These are phyloP conservation scores for Psilocybe cubensis DNA, from an alignment of 768 basidiomycete species.

Conservation along the genomic window DNA sequence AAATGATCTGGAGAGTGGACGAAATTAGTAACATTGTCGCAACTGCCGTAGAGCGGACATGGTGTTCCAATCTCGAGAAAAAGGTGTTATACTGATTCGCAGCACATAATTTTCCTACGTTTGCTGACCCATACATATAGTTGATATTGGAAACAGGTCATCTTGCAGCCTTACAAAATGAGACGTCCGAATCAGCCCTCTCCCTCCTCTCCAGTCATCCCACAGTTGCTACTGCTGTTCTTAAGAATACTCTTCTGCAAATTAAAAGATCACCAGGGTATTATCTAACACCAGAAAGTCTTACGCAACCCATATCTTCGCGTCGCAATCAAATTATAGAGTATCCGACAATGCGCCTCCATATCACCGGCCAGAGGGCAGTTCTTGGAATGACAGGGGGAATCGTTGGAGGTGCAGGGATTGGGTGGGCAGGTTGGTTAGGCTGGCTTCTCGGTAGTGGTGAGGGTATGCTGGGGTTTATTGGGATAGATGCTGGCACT, in stretches of 20 bases:
- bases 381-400: slow-evolving; percentile 55
- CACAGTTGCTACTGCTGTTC: slow-evolving; percentile 51
- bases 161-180: slow-evolving; percentile 49
- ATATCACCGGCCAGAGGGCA: slow-evolving; percentile 63
- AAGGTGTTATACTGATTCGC: slow-evolving; percentile 36
- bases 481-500: slow-evolving; percentile 57
- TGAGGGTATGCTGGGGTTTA: slow-evolving; percentile 37
- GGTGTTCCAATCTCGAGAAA: slow-evolving; percentile 53
- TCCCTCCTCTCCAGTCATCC: slow-evolving; percentile 42
- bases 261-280: slow-evolving; percentile 48
- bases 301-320: slow-evolving; percentile 52
- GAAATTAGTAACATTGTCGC: slow-evolving; percentile 44
- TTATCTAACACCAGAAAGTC: slow-evolving; percentile 43
- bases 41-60: slow-evolving; percentile 39
- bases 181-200: slow-evolving; percentile 44
- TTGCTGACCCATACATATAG: slow-evolving; percentile 35
- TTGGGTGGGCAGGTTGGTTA: slow-evolving; percentile 67
- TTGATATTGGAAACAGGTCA: slow-evolving; percentile 68
- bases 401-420: slow-evolving; percentile 48
- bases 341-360: slow-evolving; percentile 60
- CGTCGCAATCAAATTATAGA: slow-evolving; percentile 58
- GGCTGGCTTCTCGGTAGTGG: slow-evolving; percentile 48
- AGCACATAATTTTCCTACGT: neutral
- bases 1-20: slow-evolving; percentile 46
- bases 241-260: slow-evolving; percentile 63